Percentiles rank a stretch among this genome's conserved stretches.
phyloP scores from a whole-genome alignment of 768 basidiomycete genomes.

The Naganishia onofrii region DNA sequence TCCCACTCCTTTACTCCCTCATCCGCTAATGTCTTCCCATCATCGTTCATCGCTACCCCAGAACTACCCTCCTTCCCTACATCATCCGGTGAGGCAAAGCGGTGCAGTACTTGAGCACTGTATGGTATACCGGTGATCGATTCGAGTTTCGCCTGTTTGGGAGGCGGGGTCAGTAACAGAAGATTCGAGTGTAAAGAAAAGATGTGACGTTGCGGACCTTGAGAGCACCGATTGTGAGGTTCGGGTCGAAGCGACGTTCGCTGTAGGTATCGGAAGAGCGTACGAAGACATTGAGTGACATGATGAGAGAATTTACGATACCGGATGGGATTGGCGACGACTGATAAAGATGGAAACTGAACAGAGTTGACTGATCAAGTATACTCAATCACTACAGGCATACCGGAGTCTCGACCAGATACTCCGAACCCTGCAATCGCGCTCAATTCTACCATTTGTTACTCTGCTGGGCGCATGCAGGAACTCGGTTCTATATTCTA shows the following conservation, averaged over 20 bases:
- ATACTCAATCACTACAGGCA: too few species aligned
- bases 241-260: constrained; percentile 77
- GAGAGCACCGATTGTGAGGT: constrained; percentile 70
- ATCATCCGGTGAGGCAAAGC: constrained; percentile 64
- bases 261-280: constrained; percentile 83
- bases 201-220: constrained; percentile 61
- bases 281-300: constrained; percentile 57
- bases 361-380: too few species aligned
- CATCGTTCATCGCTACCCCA: constrained; percentile 64
- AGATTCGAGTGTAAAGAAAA: constrained; percentile 12
- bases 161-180: constrained; percentile 32
- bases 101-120: constrained; percentile 65
- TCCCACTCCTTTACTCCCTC: constrained; percentile 75
- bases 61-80: constrained; percentile 41
- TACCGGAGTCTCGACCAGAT: too few species aligned
- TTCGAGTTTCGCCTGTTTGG: constrained; percentile 70
- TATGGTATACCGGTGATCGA: constrained; percentile 85
- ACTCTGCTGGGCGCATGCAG: too few species aligned
- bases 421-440: too few species aligned
- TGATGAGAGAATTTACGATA: neutral
- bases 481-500: too few species aligned
- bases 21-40: constrained; percentile 65
- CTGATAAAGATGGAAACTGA: too few species aligned
- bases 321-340: too few species aligned
- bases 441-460: too few species aligned